Percentiles rank a stretch among this genome's conserved stretches.
Conservation (phyloP, 192 early-diverging fungal genomes). For the Coemansia sp. region DNA sequence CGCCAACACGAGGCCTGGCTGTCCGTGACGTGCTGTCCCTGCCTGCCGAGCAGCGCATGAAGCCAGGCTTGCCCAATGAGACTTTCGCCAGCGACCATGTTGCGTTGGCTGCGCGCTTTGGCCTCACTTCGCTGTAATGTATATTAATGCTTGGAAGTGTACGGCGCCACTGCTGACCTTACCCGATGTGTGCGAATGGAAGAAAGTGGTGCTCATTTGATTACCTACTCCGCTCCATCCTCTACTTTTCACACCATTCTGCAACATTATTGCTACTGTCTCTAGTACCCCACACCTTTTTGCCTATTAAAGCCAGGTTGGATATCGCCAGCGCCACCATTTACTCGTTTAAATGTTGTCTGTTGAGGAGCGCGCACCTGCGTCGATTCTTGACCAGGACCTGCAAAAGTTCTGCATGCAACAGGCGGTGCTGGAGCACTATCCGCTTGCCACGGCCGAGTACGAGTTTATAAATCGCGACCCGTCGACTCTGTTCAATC, state of each 20-base stretch:
- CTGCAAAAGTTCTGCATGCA: conserved; percentile 85
- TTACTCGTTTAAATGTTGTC: neutral
- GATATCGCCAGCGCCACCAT: neutral
- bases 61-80: conserved; percentile 47
- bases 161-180: neutral
- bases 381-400: conserved; percentile 76
- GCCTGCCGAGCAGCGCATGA: conserved; percentile 23
- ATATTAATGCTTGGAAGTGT: neutral
- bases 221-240: too few relatives aligned
- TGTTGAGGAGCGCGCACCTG: conserved; percentile 16
- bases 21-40: conserved; percentile 31
- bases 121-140: neutral
- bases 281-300: neutral
- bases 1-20: conserved; percentile 5
- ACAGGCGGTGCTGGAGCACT: conserved; percentile 68
- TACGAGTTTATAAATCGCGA: conserved; percentile 69
- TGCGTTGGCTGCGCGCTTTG: conserved; percentile 31
- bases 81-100: conserved; percentile 47
- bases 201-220: too few relatives aligned
- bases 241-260: too few relatives aligned
- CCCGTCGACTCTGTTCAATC: conserved; percentile 37
- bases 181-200: too few relatives aligned
- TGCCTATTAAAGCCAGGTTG: neutral
- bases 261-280: too few relatives aligned
- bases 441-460: conserved; percentile 54